Evolutionary conservation across 2,329 filamentous ascomycete genomes (phyloP).

Genomic region (Neonectria sp.): DNA sequence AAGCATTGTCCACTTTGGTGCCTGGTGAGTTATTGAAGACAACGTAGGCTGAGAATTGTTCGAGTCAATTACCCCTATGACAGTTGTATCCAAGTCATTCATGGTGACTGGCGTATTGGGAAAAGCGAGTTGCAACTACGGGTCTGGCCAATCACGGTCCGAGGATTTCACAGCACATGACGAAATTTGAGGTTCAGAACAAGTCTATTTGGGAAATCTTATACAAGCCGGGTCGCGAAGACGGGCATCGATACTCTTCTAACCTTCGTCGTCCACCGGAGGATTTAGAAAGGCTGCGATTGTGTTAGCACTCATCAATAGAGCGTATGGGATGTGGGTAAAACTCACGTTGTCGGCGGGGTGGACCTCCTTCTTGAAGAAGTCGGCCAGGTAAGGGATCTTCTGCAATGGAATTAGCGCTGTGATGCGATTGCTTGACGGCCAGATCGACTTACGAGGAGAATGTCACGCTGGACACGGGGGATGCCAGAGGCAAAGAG

Average conservation of each 20-base stretch:
- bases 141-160: conserved; percentile 41
- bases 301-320: conserved; percentile 40
- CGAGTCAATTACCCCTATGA: neutral
- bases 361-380: conserved; percentile 69
- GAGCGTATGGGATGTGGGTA: neutral
- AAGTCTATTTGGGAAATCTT: conserved; percentile 57
- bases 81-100: neutral
- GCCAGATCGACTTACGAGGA: conserved; percentile 60
- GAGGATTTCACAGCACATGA: conserved; percentile 46
- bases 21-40: neutral
- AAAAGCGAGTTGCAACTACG: neutral
- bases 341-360: conserved; percentile 75
- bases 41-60: neutral
- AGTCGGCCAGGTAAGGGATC: conserved; percentile 66
- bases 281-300: conserved; percentile 58
- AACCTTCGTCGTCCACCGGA: conserved; percentile 45
- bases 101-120: neutral
- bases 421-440: neutral
- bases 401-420: conserved; percentile 59
- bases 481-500: conserved; percentile 76
- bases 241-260: conserved; percentile 48
- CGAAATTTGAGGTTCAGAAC: conserved; percentile 43
- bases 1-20: neutral
- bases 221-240: conserved; percentile 51
- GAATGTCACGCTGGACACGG: conserved; percentile 71